Base-by-base conservation (phyloP, 306 rosid species). In the Cucurbita moschata region DNA sequence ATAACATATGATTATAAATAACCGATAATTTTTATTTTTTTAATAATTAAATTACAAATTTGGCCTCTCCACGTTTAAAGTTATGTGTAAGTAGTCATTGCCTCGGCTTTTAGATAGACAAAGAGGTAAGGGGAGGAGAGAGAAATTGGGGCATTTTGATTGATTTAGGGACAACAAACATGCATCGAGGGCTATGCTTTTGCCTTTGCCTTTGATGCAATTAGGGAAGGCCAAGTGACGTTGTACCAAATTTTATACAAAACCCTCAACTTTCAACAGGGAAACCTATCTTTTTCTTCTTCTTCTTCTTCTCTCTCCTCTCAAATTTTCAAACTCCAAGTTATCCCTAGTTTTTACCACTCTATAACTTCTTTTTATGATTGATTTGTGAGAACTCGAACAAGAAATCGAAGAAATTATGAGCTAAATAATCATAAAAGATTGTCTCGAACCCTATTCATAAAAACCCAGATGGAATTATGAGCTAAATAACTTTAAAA, bases 201-300 rank as follows among this genome's bases (percentile, higher is more conserved):
- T 26, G 30, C 30, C 49, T 42, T 64, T 66, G 70, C 39, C 54
- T 40, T 66, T 66, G 54, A 44, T 44, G n/a, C 72, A 37, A 44
- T 44, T 46, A 67, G 73, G 52, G 72, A 42, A 67, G 35, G 73
- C 39, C 39, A 7, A 67, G 56, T 44, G 73, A 67, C 73, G 56
- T 67, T 43, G 21, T 26, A 67, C 73, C 73, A 67, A 67, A 46
- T 67, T 66, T 46, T 13, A 21, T 64, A 46, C n/a, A 43, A 13
- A 67, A 67, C 73, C 73, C 73, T 43, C 71, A 65, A 42, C 71
- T 43, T n/a, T 65, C 71, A 19, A 65, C 71, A 65, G 71, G 71
- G 10, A 65, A 40, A 65, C 71, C 52, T 65, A 40, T 65, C 71
- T 43, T 65, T 50, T 19, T 19, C n/a, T n/a, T n/a, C n/a, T n/a